A percentile compares a stretch with the other conserved stretches of the same genome.
Evolutionary conservation across 169 alveolate genomes (phyloP).

Genomic region (Miamiensis avidus): DNA sequence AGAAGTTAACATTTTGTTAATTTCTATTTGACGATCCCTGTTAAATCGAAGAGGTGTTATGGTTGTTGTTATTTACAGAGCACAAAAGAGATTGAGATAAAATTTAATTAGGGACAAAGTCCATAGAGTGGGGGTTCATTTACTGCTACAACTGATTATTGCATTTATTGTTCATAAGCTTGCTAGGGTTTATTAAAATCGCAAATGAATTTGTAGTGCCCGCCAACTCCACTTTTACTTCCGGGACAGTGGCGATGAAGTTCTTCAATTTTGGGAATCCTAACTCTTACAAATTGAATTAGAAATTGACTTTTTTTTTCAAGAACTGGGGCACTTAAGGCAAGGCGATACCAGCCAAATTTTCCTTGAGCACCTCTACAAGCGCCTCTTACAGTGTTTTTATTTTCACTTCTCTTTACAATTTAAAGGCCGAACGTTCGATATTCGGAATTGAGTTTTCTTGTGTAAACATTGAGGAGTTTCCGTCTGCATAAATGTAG

Average conservation of each 20-base stretch:
- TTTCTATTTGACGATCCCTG: not conserved
- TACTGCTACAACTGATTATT: not conserved
- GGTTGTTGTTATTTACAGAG: not conserved
- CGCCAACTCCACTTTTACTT: constrained; percentile 12
- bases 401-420: constrained; percentile 14
- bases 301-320: constrained; percentile 34
- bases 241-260: constrained; percentile 36
- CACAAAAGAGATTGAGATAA: not conserved
- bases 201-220: constrained; percentile 19
- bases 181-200: not conserved
- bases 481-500: not conserved
- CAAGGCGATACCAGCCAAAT: constrained; percentile 38
- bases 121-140: not conserved
- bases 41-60: not conserved
- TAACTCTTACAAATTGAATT: constrained; percentile 35
- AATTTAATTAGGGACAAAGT: not conserved
- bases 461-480: not conserved
- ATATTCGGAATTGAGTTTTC: constrained; percentile 22
- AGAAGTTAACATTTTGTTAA: not conserved
- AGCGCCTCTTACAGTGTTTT: constrained; percentile 21
- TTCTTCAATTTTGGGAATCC: constrained; percentile 48
- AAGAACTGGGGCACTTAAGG: constrained; percentile 32
- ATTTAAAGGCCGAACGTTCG: constrained; percentile 37
- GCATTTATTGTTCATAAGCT: too few relatives aligned
- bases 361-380: constrained; percentile 31